Base-by-base conservation (phyloP, 176 grass and related monocot species). In the Eremochloa ophiuroides region DNA sequence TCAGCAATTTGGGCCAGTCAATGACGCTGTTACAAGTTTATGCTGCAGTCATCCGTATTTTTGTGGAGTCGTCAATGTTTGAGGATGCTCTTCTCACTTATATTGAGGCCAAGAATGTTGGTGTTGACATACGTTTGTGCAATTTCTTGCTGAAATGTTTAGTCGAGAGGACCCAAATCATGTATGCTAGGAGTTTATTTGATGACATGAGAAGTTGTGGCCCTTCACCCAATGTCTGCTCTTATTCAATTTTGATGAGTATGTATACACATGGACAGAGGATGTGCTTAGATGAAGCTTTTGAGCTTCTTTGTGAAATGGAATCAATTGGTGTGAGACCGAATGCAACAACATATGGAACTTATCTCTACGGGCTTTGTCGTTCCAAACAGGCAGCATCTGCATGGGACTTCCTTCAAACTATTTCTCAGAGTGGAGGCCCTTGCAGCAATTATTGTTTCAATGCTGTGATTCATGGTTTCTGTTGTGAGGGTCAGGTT, bases 381-480 rank as follows among this genome's bases (percentile, higher is more conserved):
- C 77, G 46, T 61, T 77, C 71, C 5, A 69, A 81, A 65, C 29
- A 91, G 48, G 59, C 87, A 34, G 55, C 38, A 43, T 82, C 51
- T 72, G 88, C 90, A 71, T 91, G 81, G 71, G 33, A 74, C 8
- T 93, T 93, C 83, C 93, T 97, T 67, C 83, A 77, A 70, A 34
- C 48, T 28, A 37, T 91, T 15, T 77, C 6, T 58, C 51, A 74
- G 40, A 88, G 77, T 63, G 86, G 88, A n/a, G 47, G 75, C 10
- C 82, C 83, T 79, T 71, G 85, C 67, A 93, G 87, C 58, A 69
- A 23, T 71, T 91, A 85, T 35, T 91, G 80, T 85, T 91, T 83
- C 44, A 97, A 93, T 85, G 74, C 83, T 33, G 84, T 93, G 42
- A 87, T 93, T 84, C 88, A 73, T 76, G 94, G 91, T 83, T 97